phyloP scores from a whole-genome alignment of 169 alveolate species.

The Cryptosporidium ubiquitum region DNA sequence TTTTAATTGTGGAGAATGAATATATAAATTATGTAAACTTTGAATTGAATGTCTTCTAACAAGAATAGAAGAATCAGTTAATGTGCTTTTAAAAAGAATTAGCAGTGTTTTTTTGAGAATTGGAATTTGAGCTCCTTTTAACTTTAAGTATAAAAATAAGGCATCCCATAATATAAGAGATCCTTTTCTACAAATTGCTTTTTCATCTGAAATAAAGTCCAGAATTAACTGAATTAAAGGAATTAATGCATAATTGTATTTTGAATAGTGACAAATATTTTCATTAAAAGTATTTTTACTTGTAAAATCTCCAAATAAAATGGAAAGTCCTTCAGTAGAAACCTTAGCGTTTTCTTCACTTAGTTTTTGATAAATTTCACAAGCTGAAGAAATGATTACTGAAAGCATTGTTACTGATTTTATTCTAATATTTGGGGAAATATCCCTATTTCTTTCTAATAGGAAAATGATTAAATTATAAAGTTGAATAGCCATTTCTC shows the following conservation, averaged over 20 bases:
- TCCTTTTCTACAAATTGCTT: conserved; percentile 71
- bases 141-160: background rate
- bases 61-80: conserved; percentile 54
- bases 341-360: background rate
- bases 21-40: conserved; percentile 31
- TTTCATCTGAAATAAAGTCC: conserved; percentile 20
- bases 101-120: background rate
- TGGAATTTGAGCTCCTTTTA: background rate
- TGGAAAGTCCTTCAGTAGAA: background rate
- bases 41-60: conserved; percentile 65
- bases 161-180: conserved; percentile 54
- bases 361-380: background rate
- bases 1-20: conserved; percentile 26
- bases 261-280: background rate
- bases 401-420: conserved; percentile 36
- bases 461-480: conserved; percentile 11
- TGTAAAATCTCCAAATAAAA: conserved; percentile 8
- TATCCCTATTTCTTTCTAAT: conserved; percentile 39
- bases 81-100: conserved; percentile 17
- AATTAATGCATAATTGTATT: background rate
- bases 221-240: conserved; percentile 30
- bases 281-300: background rate
- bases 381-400: conserved; percentile 3
- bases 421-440: conserved; percentile 57
- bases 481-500: conserved; percentile 60